Base-by-base conservation (phyloP, 1,284 basidiomycete genomes). In the Trametes hirsuta region DNA sequence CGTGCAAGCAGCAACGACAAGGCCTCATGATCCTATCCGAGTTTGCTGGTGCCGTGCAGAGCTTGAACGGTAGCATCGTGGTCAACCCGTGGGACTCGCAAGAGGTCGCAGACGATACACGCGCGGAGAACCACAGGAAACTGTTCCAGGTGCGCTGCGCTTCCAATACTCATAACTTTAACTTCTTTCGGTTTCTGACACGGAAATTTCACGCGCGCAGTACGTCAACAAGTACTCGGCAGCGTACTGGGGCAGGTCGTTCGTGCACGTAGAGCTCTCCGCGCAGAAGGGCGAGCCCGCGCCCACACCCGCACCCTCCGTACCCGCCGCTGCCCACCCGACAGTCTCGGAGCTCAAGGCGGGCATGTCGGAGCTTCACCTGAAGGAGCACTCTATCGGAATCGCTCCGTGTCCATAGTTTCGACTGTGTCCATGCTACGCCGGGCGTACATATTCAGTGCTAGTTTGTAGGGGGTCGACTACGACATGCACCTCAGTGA, bases 21-120 rank as follows among this genome's bases (percentile, higher is more conserved):
- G 97, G 97, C 41, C 93, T 94, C 11, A 95, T 99, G 92, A 97
- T 99, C 71, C 83, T 99, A 8, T 98, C 95, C 62, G 97, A 99
- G 74, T 99, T 99, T 71, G 96, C 97, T 0, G 97, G 97, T 47
- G 97, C 97, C 2, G 97, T 97, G 10, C 97, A 99, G 78, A 94
- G 90, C 64, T 79, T 97, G 66, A 97, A 97, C 71, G 95, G 95
- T 15, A 92, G 91, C 46, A 83, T 97, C 66, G 94, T 98, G 71
- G 94, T 97, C 70, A 98, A 98, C 78, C 95, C 95, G 30, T 96
- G 94, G 94, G 94, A 96, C 72, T 90, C 91, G 24, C 95, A 97
- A 75, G 90, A 95, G 68, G 95, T 98, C 41, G 97, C 97, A 1
- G 91, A 97, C 1, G 87, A 90, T 47, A 86, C 84, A 47, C 85